Base-by-base conservation (phyloP, 441 rosid species). In the Eruca vesicaria region DNA sequence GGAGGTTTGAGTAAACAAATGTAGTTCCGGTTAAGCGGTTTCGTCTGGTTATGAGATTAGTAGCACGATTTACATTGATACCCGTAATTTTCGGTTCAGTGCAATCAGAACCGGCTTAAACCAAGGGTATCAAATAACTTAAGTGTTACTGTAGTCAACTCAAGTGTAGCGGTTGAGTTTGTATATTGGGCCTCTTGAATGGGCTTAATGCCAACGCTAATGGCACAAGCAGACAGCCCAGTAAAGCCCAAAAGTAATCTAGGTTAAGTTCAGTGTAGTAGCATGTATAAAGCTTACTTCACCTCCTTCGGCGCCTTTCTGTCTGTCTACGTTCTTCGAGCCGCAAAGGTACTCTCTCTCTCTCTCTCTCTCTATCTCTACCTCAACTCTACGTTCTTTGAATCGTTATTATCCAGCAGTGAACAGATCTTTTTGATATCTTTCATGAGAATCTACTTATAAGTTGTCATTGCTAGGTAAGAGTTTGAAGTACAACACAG, bases 11-110 rank as follows among this genome's bases (percentile, higher is more conserved):
- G 33, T 53, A 56, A 71, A 71, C 76, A 26, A 64, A 26, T 65
- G 35, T 71, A 18, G 53, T 58, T 77, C 38, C 64, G 52, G 77
- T 66, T 71, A 14, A 65, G 4, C 15, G 26, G 31, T 33, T 43
- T 58, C 5, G 32, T 50, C 9, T 53, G 66, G 66, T 66, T 69
- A 9, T 59, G 56, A 0, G 45, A 12, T 5, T 55, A 15, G 20
- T 15, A 14, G 16, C 64, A 29, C 38, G 12, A 21, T 2, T 68
- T 20, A 32, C 32, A 23, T 53, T 63, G 11, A 1, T 1, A 59
- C 2, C 21, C 41, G 15, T 7, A 29, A 9, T 2, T 0, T 6
- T n/a, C 52, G 52, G 52, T n/a, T n/a, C n/a, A n/a, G 52, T 43
- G 2, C 52, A n/a, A 5, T 43, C 3, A 41, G 48, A 7, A 41